Evolutionary conservation across 768 basidiomycete species (phyloP), one percentile per base, ranked within the genome.

Genomic region (Lanmaoa pseudosensibilis): DNA sequence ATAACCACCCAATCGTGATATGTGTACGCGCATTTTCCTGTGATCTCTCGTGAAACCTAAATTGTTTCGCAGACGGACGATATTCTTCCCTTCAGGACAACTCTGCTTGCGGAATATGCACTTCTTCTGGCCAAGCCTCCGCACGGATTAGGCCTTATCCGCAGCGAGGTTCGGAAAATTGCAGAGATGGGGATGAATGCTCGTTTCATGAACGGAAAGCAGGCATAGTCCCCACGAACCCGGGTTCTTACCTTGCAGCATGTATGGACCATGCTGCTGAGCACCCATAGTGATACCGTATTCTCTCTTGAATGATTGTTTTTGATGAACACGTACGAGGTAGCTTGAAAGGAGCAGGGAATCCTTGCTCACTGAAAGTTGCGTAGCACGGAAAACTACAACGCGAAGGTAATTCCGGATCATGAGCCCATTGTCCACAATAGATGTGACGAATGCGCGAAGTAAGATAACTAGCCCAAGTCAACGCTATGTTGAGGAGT

Each of bases 61-160:
- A 11, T 23, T 15, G 34, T 12, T 18, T n/a, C 21, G 44, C 60
- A 92, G 91, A 93, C 91, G 33, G 92, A 93, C 66, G 92, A 94
- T 67, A 83, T 79, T 5, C 83, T 94, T 18, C 85, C 86, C 0
- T 93, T 93, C 73, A 81, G 83, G 25, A 92, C 85, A 10, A 85
- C 87, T 4, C 75, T 93, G 2, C 65, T 86, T 0, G 89, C 77
- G 4, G 92, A 94, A 68, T 94, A 94, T 59, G 90, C 91, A 0
- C 74, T 93, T 7, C 80, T 94, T 36, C 75, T 93, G 51, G 92
- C 92, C 0, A 68, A 74, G 23, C 75, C 82, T n/a, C 91, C 91
- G 0, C 64, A 83, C 32, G 92, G 92, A 3, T 77, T 94, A 3
- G 91, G 88, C 1, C 71, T 93, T 45, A 73, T 74, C 0, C 79